phyloP scores from a whole-genome alignment of 2,329 filamentous ascomycete species.

The Biscogniauxia mediterranea region DNA sequence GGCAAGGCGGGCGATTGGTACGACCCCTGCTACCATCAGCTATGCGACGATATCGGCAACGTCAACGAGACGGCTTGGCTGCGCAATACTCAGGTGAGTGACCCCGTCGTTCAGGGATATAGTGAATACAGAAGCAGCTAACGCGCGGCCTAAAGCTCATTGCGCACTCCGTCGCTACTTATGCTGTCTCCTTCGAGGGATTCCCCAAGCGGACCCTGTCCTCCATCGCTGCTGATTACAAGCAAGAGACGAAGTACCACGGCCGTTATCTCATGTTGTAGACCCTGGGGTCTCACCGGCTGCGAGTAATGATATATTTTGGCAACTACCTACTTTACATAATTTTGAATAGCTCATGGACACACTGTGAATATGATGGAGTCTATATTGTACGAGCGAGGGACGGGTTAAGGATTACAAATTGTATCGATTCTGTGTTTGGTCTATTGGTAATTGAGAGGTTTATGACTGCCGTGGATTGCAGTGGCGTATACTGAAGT shows the following conservation, averaged over 20 bases:
- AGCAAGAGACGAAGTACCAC: constrained; percentile 46
- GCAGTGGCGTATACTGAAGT: too few species aligned
- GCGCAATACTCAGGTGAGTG: constrained; percentile 55
- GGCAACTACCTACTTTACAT: not conserved
- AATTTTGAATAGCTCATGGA: too few species aligned
- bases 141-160: constrained; percentile 47
- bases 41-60: constrained; percentile 59
- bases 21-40: constrained; percentile 60
- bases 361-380: too few species aligned
- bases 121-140: constrained; percentile 14
- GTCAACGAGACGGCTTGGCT: constrained; percentile 60
- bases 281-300: not conserved
- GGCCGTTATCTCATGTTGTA: constrained; percentile 49
- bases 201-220: constrained; percentile 55
- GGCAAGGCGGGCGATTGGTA: constrained; percentile 53
- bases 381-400: too few species aligned
- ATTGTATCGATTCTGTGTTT: too few species aligned
- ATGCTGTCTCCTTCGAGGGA: constrained; percentile 61
- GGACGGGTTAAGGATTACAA: too few species aligned
- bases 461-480: too few species aligned
- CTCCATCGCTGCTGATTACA: constrained; percentile 29
- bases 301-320: too few species aligned
- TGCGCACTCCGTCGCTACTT: constrained; percentile 71
- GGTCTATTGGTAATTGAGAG: too few species aligned
- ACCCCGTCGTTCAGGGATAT: not conserved